Percentiles rank a stretch among this genome's conserved stretches.
Conservation (phyloP, 179 eudicot genomes). For the Beta lomatogona region DNA sequence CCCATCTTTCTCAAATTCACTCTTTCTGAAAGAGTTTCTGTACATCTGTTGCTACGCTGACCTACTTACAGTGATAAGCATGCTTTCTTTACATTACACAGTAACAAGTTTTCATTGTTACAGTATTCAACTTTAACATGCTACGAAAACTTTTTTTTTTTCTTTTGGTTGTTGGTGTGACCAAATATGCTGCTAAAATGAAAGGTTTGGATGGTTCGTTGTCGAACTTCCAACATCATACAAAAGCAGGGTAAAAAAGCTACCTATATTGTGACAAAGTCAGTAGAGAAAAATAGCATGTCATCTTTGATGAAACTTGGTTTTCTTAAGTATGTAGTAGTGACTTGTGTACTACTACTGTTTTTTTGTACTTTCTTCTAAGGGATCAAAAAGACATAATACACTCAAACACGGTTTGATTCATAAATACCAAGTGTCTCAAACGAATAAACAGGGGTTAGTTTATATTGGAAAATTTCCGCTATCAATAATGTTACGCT, state of each 20-base stretch:
- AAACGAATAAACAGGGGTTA: too few relatives aligned
- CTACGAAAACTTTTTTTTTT: neutral
- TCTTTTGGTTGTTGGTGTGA: too few relatives aligned
- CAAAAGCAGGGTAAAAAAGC: neutral
- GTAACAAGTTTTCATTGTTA: neutral
- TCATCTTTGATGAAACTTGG: neutral
- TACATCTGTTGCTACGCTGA: neutral
- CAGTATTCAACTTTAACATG: neutral
- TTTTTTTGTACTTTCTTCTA: neutral
- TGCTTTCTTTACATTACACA: neutral
- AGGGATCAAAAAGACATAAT: too few relatives aligned
- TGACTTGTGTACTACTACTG: too few relatives aligned
- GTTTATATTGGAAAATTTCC: too few relatives aligned
- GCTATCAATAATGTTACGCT: too few relatives aligned
- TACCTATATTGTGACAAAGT: neutral
- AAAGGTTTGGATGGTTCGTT: neutral
- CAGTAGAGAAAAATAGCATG: neutral
- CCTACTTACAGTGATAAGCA: conserved; percentile 12
- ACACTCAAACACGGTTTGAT: too few relatives aligned
- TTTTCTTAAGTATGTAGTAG: too few relatives aligned
- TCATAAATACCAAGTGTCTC: too few relatives aligned
- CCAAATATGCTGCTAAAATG: neutral
- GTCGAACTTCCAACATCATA: neutral
- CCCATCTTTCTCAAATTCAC: neutral
- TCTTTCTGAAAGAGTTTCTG: neutral